Conservation (phyloP, 495 filamentous ascomycete species). For the Penicillium daleae region DNA sequence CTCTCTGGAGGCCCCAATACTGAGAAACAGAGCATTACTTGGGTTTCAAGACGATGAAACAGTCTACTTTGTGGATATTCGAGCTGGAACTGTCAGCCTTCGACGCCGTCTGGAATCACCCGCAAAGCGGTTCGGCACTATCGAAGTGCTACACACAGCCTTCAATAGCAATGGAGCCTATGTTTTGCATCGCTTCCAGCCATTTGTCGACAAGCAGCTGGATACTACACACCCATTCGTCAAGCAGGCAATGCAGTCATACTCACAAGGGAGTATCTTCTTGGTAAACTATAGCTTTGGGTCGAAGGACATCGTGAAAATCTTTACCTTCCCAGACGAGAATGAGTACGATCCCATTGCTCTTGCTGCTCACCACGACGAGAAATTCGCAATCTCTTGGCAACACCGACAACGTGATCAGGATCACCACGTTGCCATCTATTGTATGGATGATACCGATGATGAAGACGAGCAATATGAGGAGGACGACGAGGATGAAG, state of each 20-base stretch:
- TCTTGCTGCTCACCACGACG: constrained; percentile 27
- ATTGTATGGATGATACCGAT: constrained; percentile 19
- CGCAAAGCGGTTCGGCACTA: constrained; percentile 29
- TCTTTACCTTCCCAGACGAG: constrained; percentile 40
- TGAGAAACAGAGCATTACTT: constrained; percentile 23
- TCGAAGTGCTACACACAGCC: constrained; percentile 39
- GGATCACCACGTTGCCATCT: constrained; percentile 37
- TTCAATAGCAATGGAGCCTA: constrained; percentile 32
- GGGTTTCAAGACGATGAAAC: constrained; percentile 32
- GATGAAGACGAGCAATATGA: not conserved
- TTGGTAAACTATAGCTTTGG: constrained; percentile 32
- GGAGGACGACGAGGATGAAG: constrained; percentile 5
- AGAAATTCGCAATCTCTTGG: constrained; percentile 49
- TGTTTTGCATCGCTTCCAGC: constrained; percentile 39
- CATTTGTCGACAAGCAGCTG: constrained; percentile 27
- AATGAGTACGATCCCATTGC: constrained; percentile 37
- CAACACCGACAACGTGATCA: constrained; percentile 30
- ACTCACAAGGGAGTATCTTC: constrained; percentile 30
- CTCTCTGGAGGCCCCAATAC: constrained; percentile 16
- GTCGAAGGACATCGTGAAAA: constrained; percentile 13
- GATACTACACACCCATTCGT: constrained; percentile 42
- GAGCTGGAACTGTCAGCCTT: constrained; percentile 18
- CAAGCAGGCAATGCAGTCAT: constrained; percentile 35
- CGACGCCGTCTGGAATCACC: constrained; percentile 23
- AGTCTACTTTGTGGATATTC: constrained; percentile 33